Base-by-base conservation (phyloP, 225 moss, liverwort and hornwort genomes). In the Ulota crispa region DNA sequence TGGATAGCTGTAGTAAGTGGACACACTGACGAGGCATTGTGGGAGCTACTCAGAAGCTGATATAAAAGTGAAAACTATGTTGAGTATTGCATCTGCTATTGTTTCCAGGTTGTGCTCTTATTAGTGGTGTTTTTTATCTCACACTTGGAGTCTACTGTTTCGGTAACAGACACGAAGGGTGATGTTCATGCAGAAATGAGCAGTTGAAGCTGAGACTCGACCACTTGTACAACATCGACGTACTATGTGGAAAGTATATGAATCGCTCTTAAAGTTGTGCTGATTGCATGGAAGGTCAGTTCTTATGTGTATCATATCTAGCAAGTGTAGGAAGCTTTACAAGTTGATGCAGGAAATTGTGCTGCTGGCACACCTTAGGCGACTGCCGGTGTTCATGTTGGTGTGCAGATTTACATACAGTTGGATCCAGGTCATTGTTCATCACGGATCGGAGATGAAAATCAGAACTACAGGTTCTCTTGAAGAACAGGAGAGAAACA, bases 191-290 rank as follows among this genome's bases (percentile, higher is more conserved):
- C 85, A 85, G 87, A 81, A 72, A 42, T 32, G 72, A 85, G 76
- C 76, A 82, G 82, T 72, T 76, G 72, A 76, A 75, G 84, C 78
- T 78, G 78, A 70, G 78, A 57, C 57, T 70, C 78, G 41, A 45
- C 75, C 64, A 52, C 71, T 71, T 83, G 71, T 57, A 83, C 79
- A 83, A 65, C 70, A 64, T 37, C 36, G 62, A 70, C 47, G 11
- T 26, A 15, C 53, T 32, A 50, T 82, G 75, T 75, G n/a, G 31
- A 57, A 57, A 74, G 24, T 56, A 71, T 27, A 24, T 42, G 78
- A 78, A 55, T 12, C 6, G 42, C 30, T 8, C 76, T 73, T 61
- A 9, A 56, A 81, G 39, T 12, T 18, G 4, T 77, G 69, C 61
- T 21, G 80, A 55, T 76, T 42, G 26, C 69, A 28, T 68, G 5